phyloP scores from a whole-genome alignment of 129 eudicot genomes.

The Kitagawia praeruptora region DNA sequence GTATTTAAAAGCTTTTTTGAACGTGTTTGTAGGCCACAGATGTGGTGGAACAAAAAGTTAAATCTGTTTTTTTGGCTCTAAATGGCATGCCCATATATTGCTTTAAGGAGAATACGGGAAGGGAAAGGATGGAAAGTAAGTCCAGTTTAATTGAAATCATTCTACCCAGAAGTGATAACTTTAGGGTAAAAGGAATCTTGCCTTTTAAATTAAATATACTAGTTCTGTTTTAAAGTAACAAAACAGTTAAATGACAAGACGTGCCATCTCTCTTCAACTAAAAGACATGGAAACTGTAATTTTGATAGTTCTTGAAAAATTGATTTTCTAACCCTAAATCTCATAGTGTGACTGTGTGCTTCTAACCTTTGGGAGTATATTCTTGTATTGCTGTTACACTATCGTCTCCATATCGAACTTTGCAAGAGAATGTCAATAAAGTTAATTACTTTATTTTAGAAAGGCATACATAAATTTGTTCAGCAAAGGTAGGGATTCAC shows the following conservation, averaged over 20 bases:
- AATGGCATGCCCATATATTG: neutral
- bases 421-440: no score
- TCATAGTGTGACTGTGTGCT: neutral
- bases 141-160: neutral
- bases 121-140: neutral
- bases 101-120: neutral
- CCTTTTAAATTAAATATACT: no score
- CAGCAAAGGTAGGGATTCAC: neutral
- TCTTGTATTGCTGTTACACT: no score
- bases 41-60: neutral
- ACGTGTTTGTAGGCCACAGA: neutral
- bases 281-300: no score
- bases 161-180: neutral
- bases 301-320: no score
- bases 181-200: neutral
- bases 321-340: neutral
- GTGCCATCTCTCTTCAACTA: no score
- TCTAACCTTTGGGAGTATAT: no score
- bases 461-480: neutral
- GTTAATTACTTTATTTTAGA: no score
- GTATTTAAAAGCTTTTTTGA: neutral
- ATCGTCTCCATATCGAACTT: no score
- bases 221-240: neutral
- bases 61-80: neutral
- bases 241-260: no score